phyloP scores from a whole-genome alignment of 352 stramenopile species.

The Phytophthora cactorum region DNA sequence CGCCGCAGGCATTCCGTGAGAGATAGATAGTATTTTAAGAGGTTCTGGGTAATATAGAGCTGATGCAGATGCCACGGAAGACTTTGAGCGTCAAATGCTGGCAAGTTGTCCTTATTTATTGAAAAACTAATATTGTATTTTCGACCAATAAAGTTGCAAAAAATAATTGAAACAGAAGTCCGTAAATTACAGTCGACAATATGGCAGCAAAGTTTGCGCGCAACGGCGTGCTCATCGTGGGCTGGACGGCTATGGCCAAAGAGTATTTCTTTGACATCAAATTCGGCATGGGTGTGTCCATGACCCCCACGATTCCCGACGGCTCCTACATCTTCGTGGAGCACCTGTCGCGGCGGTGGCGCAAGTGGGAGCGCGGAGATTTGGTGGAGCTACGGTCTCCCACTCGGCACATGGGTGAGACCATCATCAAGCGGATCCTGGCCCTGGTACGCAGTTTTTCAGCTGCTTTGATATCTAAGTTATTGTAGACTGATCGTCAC shows the following conservation, averaged over 20 bases:
- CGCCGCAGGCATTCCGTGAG: slow-evolving; percentile 63
- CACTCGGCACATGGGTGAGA: slow-evolving; percentile 70
- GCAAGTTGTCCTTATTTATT: no score
- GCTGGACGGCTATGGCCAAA: slow-evolving; percentile 72
- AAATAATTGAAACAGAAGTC: no score
- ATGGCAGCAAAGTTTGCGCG: slow-evolving; percentile 31
- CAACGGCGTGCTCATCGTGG: slow-evolving; percentile 61
- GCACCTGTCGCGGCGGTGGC: slow-evolving; percentile 71
- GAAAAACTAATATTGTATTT: slow-evolving; percentile 6
- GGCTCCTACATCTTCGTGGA: slow-evolving; percentile 88
- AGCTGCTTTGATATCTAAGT: neutral
- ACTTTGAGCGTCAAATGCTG: neutral
- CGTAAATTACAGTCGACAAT: neutral
- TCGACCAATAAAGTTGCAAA: neutral
- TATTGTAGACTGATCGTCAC: neutral
- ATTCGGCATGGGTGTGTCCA: slow-evolving; percentile 87
- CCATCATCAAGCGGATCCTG: slow-evolving; percentile 89
- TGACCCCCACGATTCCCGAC: slow-evolving; percentile 81
- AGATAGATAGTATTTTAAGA: slow-evolving; percentile 35
- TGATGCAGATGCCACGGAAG: neutral
- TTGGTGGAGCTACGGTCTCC: slow-evolving; percentile 86
- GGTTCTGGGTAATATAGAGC: neutral
- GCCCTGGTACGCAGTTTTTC: slow-evolving; percentile 56
- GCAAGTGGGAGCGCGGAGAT: slow-evolving; percentile 71
- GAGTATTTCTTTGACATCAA: slow-evolving; percentile 77